These are phyloP conservation scores for Dichotomocladium elegans DNA, from an alignment of 371 early-diverging fungal genomes.

Conservation along the genomic window DNA sequence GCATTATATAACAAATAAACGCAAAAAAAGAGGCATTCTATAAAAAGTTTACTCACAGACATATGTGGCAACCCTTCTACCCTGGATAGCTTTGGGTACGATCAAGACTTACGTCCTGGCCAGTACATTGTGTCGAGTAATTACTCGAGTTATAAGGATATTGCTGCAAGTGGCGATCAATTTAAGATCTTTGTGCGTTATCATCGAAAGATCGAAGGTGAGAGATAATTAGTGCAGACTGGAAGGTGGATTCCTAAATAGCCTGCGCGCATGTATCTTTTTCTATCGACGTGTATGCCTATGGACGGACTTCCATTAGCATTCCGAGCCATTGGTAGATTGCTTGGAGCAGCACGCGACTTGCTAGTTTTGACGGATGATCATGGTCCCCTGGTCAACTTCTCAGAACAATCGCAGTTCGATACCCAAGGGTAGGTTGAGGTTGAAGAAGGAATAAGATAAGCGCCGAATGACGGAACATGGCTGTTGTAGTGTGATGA, in stretches of 20 bases:
- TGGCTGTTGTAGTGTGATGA: conserved; percentile 57
- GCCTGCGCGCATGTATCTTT: too few relatives aligned
- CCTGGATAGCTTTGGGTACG: conserved; percentile 45
- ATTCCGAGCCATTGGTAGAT: conserved; percentile 73
- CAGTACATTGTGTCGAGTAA: conserved; percentile 42
- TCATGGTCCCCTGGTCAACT: conserved; percentile 43
- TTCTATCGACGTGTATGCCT: too few relatives aligned
- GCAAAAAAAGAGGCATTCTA: too few relatives aligned
- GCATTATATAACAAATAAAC: too few relatives aligned
- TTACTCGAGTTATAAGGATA: conserved; percentile 27
- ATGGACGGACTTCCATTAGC: too few relatives aligned
- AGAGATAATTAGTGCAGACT: background rate
- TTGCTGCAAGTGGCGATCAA: conserved; percentile 25
- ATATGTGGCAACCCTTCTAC: too few relatives aligned
- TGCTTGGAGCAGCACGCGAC: conserved; percentile 60
- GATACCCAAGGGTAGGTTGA: conserved; percentile 59
- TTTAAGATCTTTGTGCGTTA: conserved; percentile 57
- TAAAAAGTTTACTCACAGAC: too few relatives aligned
- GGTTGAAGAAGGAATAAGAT: background rate
- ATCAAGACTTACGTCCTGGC: conserved; percentile 34
- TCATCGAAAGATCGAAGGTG: conserved; percentile 63
- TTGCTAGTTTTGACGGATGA: conserved; percentile 29
- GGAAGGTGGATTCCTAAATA: background rate
- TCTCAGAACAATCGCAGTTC: conserved; percentile 63
- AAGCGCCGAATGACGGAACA: background rate